These are phyloP conservation scores for Ustilago cynodontis DNA, from an alignment of 1,284 basidiomycete genomes.

Conservation along the genomic window DNA sequence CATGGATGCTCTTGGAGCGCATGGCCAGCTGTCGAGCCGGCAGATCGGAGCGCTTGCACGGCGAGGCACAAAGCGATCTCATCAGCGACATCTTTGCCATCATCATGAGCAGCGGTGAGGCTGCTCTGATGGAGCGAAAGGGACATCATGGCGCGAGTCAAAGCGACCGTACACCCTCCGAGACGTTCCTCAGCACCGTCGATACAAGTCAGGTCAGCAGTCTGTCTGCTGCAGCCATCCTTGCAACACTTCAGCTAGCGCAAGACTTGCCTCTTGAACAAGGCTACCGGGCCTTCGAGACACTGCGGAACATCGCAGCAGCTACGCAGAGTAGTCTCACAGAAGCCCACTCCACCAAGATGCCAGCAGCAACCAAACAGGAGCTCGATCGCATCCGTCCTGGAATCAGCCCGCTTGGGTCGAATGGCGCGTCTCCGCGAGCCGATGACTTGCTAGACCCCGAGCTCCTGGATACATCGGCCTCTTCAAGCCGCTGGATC, in stretches of 20 bases:
- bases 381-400: constrained; percentile 34
- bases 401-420: constrained; percentile 9
- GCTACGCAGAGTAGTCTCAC: neutral
- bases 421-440: neutral
- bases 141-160: neutral
- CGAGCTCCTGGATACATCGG: constrained; percentile 42
- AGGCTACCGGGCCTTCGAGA: constrained; percentile 22
- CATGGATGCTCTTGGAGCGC: constrained; percentile 30
- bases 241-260: constrained; percentile 19
- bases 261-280: constrained; percentile 22
- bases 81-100: constrained; percentile 36
- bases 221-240: constrained; percentile 19
- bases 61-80: constrained; percentile 24
- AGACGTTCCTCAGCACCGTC: constrained; percentile 4
- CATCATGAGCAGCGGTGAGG: constrained; percentile 19
- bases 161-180: neutral
- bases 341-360: neutral
- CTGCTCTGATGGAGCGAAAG: constrained; percentile 10
- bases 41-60: neutral
- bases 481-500: constrained; percentile 78
- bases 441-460: constrained; percentile 8
- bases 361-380: constrained; percentile 8
- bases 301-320: constrained; percentile 22
- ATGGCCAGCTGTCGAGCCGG: constrained; percentile 6
- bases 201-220: constrained; percentile 17